Evolutionary conservation across 129 eudicot genomes (phyloP).

Genomic region (Glebionis coronaria): DNA sequence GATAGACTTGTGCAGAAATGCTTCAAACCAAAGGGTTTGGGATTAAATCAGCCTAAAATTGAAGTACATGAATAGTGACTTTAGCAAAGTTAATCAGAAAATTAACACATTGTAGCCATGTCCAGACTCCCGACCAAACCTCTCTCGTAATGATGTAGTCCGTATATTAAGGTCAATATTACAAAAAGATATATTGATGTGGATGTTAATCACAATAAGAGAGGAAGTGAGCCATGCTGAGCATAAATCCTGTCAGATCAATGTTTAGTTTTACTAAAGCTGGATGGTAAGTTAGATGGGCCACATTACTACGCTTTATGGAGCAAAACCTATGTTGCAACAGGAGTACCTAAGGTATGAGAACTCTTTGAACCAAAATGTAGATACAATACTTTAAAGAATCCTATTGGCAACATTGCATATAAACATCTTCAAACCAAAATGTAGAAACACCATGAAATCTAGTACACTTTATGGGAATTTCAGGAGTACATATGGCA

Average conservation of each 20-base stretch:
- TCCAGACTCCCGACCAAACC: slow-evolving; percentile 3
- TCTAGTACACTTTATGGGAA: no score
- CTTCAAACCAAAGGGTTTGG: neutral
- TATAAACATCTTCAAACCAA: no score
- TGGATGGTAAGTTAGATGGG: neutral
- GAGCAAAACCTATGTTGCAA: neutral
- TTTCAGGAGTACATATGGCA: neutral
- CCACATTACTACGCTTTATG: neutral
- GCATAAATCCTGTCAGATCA: neutral
- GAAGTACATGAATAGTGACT: neutral
- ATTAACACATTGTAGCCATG: slow-evolving; percentile 14
- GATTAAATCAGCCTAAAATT: neutral
- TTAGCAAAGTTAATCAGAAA: neutral
- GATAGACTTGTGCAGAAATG: neutral
- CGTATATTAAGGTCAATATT: neutral
- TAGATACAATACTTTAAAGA: no score
- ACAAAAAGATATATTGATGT: no score
- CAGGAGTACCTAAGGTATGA: neutral
- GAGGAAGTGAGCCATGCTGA: neutral
- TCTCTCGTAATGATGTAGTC: neutral
- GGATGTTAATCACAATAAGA: no score
- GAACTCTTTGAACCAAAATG: no score
- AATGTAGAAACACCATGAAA: no score
- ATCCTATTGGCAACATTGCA: no score
- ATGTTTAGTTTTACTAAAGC: neutral